Evolutionary conservation across 805 yeast species (phyloP).

Genomic region (Saturnispora dispora): DNA sequence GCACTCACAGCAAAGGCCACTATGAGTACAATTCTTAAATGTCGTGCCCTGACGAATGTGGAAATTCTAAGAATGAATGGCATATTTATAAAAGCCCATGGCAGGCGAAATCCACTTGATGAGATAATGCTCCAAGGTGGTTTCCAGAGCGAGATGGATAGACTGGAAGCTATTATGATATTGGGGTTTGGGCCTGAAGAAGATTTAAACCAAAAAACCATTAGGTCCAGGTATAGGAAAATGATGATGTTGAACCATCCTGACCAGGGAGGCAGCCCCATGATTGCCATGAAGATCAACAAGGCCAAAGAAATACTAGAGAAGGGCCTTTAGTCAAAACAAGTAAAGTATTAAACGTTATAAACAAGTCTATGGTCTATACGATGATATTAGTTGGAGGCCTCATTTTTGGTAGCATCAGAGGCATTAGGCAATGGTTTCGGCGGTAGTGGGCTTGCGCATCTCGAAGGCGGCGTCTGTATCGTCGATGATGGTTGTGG

Average conservation of each 20-base stretch:
- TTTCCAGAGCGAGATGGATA: slow-evolving; percentile 55
- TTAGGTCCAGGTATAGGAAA: slow-evolving; percentile 64
- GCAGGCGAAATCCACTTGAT: neutral
- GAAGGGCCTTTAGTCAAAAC: slow-evolving; percentile 22
- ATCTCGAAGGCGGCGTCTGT: neutral
- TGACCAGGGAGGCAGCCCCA: slow-evolving; percentile 81
- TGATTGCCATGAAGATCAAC: slow-evolving; percentile 73
- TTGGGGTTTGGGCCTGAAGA: slow-evolving; percentile 52
- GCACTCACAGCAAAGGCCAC: slow-evolving; percentile 41
- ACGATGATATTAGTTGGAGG: neutral
- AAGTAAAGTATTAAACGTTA: neutral
- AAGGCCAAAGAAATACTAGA: slow-evolving; percentile 79
- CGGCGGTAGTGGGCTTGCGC: neutral
- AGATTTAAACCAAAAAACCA: slow-evolving; percentile 35
- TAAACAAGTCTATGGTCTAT: neutral
- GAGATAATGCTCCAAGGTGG: slow-evolving; percentile 42
- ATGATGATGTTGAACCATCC: slow-evolving; percentile 83
- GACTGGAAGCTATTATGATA: slow-evolving; percentile 60
- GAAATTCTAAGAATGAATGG: slow-evolving; percentile 35
- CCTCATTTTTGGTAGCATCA: neutral
- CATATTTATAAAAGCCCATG: slow-evolving; percentile 12
- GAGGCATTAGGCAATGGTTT: neutral
- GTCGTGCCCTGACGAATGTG: slow-evolving; percentile 25
- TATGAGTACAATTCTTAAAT: slow-evolving; percentile 26
- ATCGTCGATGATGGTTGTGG: neutral